Evolutionary conservation across 1,284 basidiomycete genomes (phyloP).

Genomic region (Austropuccinia psidii): DNA sequence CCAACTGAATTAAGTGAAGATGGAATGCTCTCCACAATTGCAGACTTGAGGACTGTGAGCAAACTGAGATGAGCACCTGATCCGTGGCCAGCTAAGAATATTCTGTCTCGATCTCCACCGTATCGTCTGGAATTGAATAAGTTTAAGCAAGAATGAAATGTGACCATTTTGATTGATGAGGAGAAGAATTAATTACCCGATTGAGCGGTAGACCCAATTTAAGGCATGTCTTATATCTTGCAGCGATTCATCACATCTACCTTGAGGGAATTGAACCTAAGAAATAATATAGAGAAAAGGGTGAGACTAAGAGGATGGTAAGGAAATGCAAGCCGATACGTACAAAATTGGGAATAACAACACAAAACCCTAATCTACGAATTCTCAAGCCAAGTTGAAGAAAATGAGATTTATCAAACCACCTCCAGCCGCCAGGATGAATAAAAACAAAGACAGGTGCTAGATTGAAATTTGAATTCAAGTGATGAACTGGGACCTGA

Average conservation of each 20-base stretch:
- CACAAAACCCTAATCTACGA: conserved; percentile 47
- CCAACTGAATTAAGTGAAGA: background rate
- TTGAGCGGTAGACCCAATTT: conserved; percentile 47
- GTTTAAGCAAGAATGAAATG: background rate
- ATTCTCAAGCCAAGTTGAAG: conserved; percentile 47
- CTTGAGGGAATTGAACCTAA: conserved; percentile 46
- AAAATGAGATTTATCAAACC: conserved; percentile 41
- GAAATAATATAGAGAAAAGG: background rate
- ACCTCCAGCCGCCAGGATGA: conserved; percentile 45
- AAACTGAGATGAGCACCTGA: conserved; percentile 45
- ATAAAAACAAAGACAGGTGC: conserved; percentile 48
- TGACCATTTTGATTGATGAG: background rate
- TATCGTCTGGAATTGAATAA: conserved; percentile 38
- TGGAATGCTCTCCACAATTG: conserved; percentile 42
- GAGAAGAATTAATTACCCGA: conserved; percentile 21
- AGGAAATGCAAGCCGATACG: background rate
- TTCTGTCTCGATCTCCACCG: conserved; percentile 45
- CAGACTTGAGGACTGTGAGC: conserved; percentile 47
- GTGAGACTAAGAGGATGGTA: background rate
- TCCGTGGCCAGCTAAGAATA: conserved; percentile 48
- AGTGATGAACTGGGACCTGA: background rate
- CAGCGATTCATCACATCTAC: conserved; percentile 45
- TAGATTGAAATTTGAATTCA: conserved; percentile 43
- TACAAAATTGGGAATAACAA: conserved; percentile 47
- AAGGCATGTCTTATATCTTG: conserved; percentile 46